Percentiles rank a stretch among this genome's conserved stretches.
Conservation (phyloP, 352 stramenopile genomes). For the Globisporangium rhizosaccharum region DNA sequence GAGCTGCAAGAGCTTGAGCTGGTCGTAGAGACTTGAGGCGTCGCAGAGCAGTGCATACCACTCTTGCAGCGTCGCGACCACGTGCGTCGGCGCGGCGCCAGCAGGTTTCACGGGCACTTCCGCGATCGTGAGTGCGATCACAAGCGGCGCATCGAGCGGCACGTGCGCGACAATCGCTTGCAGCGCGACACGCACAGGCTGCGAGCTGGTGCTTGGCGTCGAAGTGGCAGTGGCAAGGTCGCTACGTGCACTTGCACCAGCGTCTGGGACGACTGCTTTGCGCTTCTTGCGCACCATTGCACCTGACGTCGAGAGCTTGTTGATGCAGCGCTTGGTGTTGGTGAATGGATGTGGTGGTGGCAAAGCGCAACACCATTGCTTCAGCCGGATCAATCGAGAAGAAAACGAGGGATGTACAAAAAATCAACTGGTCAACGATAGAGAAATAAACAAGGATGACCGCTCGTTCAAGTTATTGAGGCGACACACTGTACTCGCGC, state of each 20-base stretch:
- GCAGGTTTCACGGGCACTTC: conserved; percentile 19
- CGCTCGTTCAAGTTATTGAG: no score
- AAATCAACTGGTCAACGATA: no score
- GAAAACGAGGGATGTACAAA: no score
- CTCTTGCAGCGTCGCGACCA: conserved; percentile 18
- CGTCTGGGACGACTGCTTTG: conserved; percentile 64
- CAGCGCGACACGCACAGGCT: conserved; percentile 34
- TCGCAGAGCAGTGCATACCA: conserved; percentile 43
- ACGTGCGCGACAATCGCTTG: conserved; percentile 16
- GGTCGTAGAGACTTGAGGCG: conserved; percentile 39
- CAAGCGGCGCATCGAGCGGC: conserved; percentile 31
- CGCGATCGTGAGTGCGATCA: conserved; percentile 22
- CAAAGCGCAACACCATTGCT: no score
- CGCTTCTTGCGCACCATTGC: conserved; percentile 79
- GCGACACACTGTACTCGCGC: no score
- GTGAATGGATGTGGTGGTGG: background rate
- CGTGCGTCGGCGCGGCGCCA: conserved; percentile 2
- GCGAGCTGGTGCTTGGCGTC: background rate
- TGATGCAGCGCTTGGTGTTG: background rate
- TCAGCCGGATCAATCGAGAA: no score
- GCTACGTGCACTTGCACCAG: conserved; percentile 16
- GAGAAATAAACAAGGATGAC: no score
- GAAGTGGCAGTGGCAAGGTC: conserved; percentile 5
- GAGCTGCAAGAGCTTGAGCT: conserved; percentile 71
- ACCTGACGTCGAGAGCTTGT: background rate